Base-by-base conservation (phyloP, 2,329 filamentous ascomycete genomes). In the Sporothrix variecibatus region DNA sequence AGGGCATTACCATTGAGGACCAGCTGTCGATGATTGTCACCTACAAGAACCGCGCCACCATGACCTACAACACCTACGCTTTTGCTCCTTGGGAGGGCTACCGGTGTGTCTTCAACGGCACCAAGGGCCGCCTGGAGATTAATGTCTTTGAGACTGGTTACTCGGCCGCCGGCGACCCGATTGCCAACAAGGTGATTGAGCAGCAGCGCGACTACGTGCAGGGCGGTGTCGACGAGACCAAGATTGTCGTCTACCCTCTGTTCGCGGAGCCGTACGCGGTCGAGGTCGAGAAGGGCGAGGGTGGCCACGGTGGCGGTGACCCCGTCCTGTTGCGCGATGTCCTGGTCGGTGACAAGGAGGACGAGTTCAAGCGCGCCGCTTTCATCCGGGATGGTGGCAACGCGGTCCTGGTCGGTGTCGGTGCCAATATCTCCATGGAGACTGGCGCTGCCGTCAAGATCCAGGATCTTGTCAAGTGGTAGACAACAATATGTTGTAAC, bases 81-180 rank as follows among this genome's bases (percentile, higher is more conserved):
- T 91, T 91, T 74, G 87, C 89, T 3, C 89, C 89, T 0, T 90
- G 88, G 88, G 88, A 90, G 75, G 88, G 88, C 0, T 89, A 89
- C 80, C 83, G 87, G 0, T 86, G 88, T 15, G 86, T 81, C 74
- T 88, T 90, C 79, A 90, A 89, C 77, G 88, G 89, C 3, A 90
- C 86, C 0, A 85, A 85, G 4, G 89, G 89, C 0, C 82, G 89
- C 0, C 79, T 91, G 2, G 89, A 91, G 80, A 83, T 90, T 73
- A 88, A 91, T 77, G 87, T 91, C 0, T 87, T 91, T 0, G 89
- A 91, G 80, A 88, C 87, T 74, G 87, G 86, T 76, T 91, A 91
- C 76, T 87, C 89, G 53, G 90, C 89, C 78, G 87, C 87, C 1
- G 88, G 88, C 0, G 88, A 88, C 31, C 71, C 60, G 6, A 40